These are phyloP conservation scores for Mentha longifolia DNA, from an alignment of 257 asterid genomes.

Conservation along the genomic window DNA sequence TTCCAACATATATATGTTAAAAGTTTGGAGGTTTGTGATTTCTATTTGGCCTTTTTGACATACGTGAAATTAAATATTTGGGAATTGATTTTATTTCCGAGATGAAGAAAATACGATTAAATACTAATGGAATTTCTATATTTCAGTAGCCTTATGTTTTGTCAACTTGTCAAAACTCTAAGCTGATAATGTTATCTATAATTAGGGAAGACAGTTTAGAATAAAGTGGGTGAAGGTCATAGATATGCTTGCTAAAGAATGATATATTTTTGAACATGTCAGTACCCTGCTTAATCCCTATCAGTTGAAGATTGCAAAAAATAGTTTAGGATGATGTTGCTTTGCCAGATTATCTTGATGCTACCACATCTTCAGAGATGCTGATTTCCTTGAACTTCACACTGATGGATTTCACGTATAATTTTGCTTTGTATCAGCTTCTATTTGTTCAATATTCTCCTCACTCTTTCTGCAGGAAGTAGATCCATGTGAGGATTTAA, in stretches of 20 bases:
- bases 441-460: constrained; percentile 9
- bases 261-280: neutral
- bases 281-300: constrained; percentile 16
- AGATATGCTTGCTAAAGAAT: constrained; percentile 7
- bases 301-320: neutral
- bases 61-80: constrained; percentile 10
- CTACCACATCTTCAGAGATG: neutral
- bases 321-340: neutral
- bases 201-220: constrained; percentile 9
- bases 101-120: neutral
- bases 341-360: constrained; percentile 4
- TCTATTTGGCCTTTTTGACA: constrained; percentile 24
- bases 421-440: constrained; percentile 8
- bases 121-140: neutral
- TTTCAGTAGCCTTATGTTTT: constrained; percentile 8
- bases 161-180: neutral
- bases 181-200: neutral
- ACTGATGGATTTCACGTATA: constrained; percentile 12
- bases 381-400: neutral
- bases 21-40: constrained; percentile 86
- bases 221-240: neutral
- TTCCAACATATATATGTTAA: constrained; percentile 90
- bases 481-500: constrained; percentile 95
- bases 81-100: neutral
- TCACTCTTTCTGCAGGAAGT: constrained; percentile 68